Conservation (phyloP, 163 green algal genomes). For the Scenedesmus sp. region DNA sequence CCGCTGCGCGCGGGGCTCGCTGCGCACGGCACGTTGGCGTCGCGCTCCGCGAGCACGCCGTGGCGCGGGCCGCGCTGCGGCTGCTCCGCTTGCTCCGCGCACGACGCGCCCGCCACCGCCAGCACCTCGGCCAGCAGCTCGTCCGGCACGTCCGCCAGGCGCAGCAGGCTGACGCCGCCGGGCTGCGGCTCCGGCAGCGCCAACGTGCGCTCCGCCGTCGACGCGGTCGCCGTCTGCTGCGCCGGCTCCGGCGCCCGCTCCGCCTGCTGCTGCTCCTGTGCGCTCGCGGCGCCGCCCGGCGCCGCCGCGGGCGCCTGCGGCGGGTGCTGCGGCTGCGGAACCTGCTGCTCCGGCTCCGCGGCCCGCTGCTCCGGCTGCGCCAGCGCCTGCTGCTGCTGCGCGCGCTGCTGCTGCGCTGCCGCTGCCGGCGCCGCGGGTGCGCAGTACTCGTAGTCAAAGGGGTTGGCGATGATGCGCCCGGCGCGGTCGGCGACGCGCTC, state of each 20-base stretch:
- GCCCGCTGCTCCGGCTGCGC: not conserved
- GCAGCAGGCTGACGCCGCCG: too few species aligned
- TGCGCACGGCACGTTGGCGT: not conserved
- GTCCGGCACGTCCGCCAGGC: too few species aligned
- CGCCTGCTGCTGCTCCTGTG: slow-evolving; percentile 5
- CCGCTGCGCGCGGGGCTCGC: not conserved
- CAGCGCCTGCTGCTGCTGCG: not conserved
- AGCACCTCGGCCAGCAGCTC: too few species aligned
- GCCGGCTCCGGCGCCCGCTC: not conserved
- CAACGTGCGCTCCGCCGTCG: too few species aligned
- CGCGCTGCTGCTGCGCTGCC: not conserved
- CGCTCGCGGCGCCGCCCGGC: too few species aligned
- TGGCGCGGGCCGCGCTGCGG: too few species aligned
- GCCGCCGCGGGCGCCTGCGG: not conserved
- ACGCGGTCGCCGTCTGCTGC: too few species aligned
- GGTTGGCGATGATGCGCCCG: slow-evolving; percentile 25
- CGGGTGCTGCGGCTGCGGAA: not conserved
- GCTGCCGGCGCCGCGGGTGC: not conserved
- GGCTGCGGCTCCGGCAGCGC: too few species aligned
- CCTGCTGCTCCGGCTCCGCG: not conserved
- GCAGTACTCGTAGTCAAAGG: not conserved
- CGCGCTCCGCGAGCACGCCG: not conserved
- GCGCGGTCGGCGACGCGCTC: not conserved
- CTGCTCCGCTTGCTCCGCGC: too few species aligned
- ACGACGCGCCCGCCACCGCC: too few species aligned